phyloP scores from a whole-genome alignment of 148 eudicot genomes.

The Persicaria tinctoria region DNA sequence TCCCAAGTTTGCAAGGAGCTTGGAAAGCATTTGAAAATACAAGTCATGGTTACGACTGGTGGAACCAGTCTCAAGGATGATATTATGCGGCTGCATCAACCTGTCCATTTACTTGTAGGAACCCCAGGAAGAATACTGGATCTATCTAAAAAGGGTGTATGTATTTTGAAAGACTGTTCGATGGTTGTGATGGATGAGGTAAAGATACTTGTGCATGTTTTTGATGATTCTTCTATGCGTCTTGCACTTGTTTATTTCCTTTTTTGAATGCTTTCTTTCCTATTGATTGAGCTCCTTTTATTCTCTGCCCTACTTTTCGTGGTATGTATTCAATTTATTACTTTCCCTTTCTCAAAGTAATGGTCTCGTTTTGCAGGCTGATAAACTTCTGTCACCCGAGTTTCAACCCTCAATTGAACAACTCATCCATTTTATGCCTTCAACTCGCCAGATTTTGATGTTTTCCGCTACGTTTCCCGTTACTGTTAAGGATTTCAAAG shows the following conservation, averaged over 20 bases:
- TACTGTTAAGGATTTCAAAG: constrained; percentile 52
- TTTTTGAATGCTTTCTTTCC: background rate
- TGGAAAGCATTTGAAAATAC: constrained; percentile 71
- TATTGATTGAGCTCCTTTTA: background rate
- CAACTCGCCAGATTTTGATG: constrained; percentile 55
- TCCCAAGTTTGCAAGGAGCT: constrained; percentile 93
- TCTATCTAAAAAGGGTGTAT: constrained; percentile 76
- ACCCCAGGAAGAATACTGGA: constrained; percentile 89
- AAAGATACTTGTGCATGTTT: background rate
- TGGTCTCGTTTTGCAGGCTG: constrained; percentile 40
- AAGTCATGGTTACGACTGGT: constrained; percentile 91
- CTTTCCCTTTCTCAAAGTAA: no score
- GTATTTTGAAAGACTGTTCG: constrained; percentile 66
- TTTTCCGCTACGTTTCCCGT: constrained; percentile 67
- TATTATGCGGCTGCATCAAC: constrained; percentile 85
- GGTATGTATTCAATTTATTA: background rate
- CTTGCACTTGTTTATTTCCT: background rate
- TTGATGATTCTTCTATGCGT: background rate
- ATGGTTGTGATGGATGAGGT: constrained; percentile 97
- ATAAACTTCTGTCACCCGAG: constrained; percentile 64
- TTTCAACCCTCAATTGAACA: constrained; percentile 60
- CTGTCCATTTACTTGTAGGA: constrained; percentile 85
- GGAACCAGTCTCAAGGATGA: constrained; percentile 91
- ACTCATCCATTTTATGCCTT: constrained; percentile 39
- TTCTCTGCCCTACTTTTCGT: background rate